Conservation (phyloP, 352 stramenopile genomes). For the Pythium utonaiense region DNA sequence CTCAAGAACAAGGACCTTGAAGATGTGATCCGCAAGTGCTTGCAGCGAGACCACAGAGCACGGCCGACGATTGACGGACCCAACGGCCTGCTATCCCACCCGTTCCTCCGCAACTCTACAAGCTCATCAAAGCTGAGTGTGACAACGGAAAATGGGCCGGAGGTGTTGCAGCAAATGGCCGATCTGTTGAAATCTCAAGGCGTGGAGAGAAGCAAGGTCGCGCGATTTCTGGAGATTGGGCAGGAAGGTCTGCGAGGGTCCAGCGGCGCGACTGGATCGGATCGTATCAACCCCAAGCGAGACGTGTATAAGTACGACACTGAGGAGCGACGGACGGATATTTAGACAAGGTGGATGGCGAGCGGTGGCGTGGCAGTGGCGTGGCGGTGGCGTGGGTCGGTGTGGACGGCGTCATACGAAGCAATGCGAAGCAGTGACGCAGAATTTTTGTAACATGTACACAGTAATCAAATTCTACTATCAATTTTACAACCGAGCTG, state of each 20-base stretch:
- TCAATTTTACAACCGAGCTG: neutral
- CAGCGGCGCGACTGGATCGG: neutral
- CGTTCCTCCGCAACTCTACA: constrained; percentile 53
- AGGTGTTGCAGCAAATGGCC: constrained; percentile 40
- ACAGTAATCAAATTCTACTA: neutral
- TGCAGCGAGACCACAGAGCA: constrained; percentile 77
- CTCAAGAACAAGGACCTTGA: constrained; percentile 80
- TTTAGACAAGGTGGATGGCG: constrained; percentile 30
- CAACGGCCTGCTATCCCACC: constrained; percentile 76
- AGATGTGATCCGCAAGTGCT: constrained; percentile 83
- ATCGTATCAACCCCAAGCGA: constrained; percentile 14
- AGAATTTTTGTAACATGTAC: neutral
- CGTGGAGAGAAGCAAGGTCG: constrained; percentile 37
- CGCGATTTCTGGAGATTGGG: constrained; percentile 53
- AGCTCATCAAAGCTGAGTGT: constrained; percentile 18
- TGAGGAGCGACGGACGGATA: constrained; percentile 59
- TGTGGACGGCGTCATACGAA: neutral
- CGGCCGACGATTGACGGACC: constrained; percentile 80
- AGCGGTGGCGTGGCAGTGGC: neutral
- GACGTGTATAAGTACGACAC: constrained; percentile 53
- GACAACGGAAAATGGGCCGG: constrained; percentile 23
- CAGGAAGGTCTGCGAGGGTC: constrained; percentile 29
- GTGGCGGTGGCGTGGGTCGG: constrained; percentile 3
- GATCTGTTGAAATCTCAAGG: constrained; percentile 46
- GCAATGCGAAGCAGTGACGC: no score